Evolutionary conservation across 139 green algal species (phyloP).

Genomic region (Chlamydomonas eustigma): DNA sequence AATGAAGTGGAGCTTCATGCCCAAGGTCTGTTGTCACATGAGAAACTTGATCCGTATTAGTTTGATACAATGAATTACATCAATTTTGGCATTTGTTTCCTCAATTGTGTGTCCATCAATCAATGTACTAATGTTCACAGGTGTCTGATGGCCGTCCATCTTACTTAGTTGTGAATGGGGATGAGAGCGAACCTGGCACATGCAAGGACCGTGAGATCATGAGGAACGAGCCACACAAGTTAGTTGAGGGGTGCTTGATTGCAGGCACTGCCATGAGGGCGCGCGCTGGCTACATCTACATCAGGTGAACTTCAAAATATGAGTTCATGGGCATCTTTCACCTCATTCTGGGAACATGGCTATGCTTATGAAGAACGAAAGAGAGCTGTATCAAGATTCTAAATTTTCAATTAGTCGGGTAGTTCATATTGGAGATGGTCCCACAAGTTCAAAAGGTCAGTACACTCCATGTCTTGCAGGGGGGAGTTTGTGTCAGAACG

Average conservation of each 20-base stretch:
- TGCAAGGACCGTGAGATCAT: conserved; percentile 99
- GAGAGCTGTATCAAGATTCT: no score
- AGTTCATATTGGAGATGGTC: no score
- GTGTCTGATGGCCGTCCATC: conserved; percentile 82
- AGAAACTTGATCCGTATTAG: not conserved
- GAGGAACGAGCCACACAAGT: conserved; percentile 95
- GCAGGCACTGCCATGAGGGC: conserved; percentile 86
- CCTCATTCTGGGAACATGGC: no score
- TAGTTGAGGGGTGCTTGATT: conserved; percentile 96
- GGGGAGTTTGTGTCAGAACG: conserved; percentile 97
- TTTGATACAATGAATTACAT: not conserved
- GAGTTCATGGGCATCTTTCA: no score
- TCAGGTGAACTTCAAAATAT: conserved; percentile 49
- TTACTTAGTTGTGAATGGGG: conserved; percentile 96
- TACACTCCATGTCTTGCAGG: no score
- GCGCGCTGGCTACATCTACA: conserved; percentile 92
- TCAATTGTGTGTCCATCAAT: no score
- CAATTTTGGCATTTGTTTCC: not conserved
- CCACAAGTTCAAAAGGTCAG: no score
- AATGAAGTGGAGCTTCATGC: conserved; percentile 98
- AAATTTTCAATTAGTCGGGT: no score
- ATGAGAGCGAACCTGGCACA: conserved; percentile 96
- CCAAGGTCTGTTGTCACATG: conserved; percentile 62
- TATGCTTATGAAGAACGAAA: no score
- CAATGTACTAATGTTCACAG: no score